A percentile compares a stretch with the other conserved stretches of the same genome.
Evolutionary conservation across 345 rosid species (phyloP).

Genomic region (Citrus glauca): DNA sequence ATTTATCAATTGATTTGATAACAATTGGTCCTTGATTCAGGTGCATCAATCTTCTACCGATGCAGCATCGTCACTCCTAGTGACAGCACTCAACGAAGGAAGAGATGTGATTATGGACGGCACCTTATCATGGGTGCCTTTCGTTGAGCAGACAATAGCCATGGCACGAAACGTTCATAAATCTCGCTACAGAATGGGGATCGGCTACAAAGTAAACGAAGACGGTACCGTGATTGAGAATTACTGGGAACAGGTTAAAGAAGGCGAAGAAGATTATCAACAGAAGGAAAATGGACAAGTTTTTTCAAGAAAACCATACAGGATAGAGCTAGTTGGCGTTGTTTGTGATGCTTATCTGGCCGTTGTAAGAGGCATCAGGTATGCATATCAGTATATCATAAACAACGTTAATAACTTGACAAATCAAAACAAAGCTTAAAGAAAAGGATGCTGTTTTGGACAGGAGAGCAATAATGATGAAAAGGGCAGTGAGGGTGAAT

Average conservation of each 20-base stretch:
- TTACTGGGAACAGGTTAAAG: slow-evolving; percentile 67
- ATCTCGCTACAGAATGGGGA: slow-evolving; percentile 71
- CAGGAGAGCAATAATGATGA: slow-evolving; percentile 80
- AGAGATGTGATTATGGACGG: slow-evolving; percentile 96
- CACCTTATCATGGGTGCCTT: slow-evolving; percentile 88
- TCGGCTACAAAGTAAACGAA: slow-evolving; percentile 59
- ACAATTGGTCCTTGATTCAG: slow-evolving; percentile 23
- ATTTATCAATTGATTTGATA: not conserved
- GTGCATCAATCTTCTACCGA: slow-evolving; percentile 89
- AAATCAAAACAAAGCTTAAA: no score
- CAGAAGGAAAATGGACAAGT: slow-evolving; percentile 12
- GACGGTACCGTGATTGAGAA: slow-evolving; percentile 64
- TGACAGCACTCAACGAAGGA: slow-evolving; percentile 94
- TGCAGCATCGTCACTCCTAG: slow-evolving; percentile 85
- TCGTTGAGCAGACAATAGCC: slow-evolving; percentile 73
- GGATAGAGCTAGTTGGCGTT: slow-evolving; percentile 82
- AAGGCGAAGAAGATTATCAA: slow-evolving; percentile 29
- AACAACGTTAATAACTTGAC: no score
- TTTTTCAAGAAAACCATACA: slow-evolving; percentile 54
- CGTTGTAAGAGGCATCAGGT: slow-evolving; percentile 86
- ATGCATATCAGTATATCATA: not conserved
- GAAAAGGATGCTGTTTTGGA: not conserved
- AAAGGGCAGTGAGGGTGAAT: slow-evolving; percentile 82
- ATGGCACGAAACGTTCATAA: slow-evolving; percentile 88
- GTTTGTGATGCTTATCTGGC: slow-evolving; percentile 92